phyloP scores from a whole-genome alignment of 352 stramenopile species.

The Saprolegnia diclina region DNA sequence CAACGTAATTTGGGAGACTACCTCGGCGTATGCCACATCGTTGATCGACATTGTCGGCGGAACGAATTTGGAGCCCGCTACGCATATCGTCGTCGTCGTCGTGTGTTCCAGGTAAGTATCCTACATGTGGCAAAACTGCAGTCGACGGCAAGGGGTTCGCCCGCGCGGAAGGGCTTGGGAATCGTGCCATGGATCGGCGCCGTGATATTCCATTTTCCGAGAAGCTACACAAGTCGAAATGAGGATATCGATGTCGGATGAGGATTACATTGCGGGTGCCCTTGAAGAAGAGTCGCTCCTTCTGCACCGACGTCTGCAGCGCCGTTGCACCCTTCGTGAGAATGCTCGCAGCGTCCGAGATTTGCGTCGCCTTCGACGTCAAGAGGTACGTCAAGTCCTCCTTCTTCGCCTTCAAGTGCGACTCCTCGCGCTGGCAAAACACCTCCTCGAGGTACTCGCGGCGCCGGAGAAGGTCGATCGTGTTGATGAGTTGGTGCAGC shows the following conservation, averaged over 20 bases:
- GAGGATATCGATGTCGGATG: neutral
- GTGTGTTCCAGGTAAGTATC: slow-evolving; percentile 26
- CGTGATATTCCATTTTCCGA: slow-evolving; percentile 83
- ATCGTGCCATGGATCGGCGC: slow-evolving; percentile 83
- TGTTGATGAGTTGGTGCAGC: slow-evolving; percentile 82
- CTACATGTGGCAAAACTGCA: slow-evolving; percentile 78
- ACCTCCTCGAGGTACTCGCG: slow-evolving; percentile 77
- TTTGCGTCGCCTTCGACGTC: slow-evolving; percentile 63
- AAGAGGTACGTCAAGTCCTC: slow-evolving; percentile 76
- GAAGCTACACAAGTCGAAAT: slow-evolving; percentile 39
- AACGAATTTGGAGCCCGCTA: slow-evolving; percentile 67
- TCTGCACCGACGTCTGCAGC: slow-evolving; percentile 60
- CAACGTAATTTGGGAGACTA: slow-evolving; percentile 28
- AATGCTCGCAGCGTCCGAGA: slow-evolving; percentile 72
- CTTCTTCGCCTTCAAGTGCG: slow-evolving; percentile 64
- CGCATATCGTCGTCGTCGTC: slow-evolving; percentile 4
- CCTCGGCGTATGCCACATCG: slow-evolving; percentile 75
- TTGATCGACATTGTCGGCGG: slow-evolving; percentile 67
- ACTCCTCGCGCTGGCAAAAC: slow-evolving; percentile 81
- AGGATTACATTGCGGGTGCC: slow-evolving; percentile 34
- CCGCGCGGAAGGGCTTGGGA: slow-evolving; percentile 76
- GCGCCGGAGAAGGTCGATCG: slow-evolving; percentile 74
- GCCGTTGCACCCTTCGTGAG: slow-evolving; percentile 60
- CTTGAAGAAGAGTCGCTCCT: slow-evolving; percentile 81
- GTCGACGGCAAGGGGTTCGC: slow-evolving; percentile 75